These are phyloP conservation scores for Globisporangium recalcitrans DNA, from an alignment of 352 stramenopile genomes.

Conservation along the genomic window DNA sequence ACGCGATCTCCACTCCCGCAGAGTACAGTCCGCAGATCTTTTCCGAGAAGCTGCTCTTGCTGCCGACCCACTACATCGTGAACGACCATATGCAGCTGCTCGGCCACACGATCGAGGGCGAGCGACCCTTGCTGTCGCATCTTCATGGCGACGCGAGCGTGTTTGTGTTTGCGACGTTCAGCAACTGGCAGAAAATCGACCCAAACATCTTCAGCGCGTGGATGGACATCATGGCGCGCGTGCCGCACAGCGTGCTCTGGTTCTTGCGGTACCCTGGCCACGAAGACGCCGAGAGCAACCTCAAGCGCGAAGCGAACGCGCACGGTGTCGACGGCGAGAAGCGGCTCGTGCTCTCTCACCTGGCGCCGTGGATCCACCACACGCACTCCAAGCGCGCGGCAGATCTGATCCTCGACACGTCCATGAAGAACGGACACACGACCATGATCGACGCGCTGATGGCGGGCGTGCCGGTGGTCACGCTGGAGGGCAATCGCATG, in stretches of 20 bases:
- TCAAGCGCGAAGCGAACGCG: constrained; percentile 43
- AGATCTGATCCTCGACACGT: constrained; percentile 75
- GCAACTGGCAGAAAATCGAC: constrained; percentile 88
- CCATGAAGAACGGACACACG: constrained; percentile 84
- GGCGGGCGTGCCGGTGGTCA: constrained; percentile 70
- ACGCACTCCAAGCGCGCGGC: constrained; percentile 61
- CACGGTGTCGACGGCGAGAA: constrained; percentile 44
- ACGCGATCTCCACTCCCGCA: constrained; percentile 44
- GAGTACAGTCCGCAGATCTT: constrained; percentile 38
- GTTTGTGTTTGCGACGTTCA: constrained; percentile 82
- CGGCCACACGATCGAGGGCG: constrained; percentile 35
- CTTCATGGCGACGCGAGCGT: constrained; percentile 4
- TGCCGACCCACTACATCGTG: constrained; percentile 75
- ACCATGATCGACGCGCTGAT: constrained; percentile 75
- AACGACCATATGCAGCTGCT: constrained; percentile 84
- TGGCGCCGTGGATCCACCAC: constrained; percentile 76
- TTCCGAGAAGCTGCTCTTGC: constrained; percentile 67
- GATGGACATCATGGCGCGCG: constrained; percentile 70
- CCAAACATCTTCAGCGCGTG: constrained; percentile 62
- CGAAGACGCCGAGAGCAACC: constrained; percentile 37
- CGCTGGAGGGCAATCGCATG: constrained; percentile 63
- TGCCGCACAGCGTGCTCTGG: constrained; percentile 69
- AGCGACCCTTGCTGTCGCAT: constrained; percentile 21
- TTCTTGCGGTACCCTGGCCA: constrained; percentile 64
- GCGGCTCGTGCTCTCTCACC: constrained; percentile 50